Base-by-base conservation (phyloP, 1,139 yeast genomes). In the Scheffersomyces illinoinensis region DNA sequence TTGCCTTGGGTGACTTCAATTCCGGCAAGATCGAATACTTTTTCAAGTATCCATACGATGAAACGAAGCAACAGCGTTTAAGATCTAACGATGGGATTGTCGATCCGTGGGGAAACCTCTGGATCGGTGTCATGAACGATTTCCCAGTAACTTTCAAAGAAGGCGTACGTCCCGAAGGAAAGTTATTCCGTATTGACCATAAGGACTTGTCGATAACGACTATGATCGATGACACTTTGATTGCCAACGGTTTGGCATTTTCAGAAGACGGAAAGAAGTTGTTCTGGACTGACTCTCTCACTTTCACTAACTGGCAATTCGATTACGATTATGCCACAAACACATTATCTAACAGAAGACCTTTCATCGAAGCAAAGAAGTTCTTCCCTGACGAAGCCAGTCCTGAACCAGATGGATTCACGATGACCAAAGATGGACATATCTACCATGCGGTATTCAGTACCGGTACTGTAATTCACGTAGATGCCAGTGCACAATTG, bases 211-310 rank as follows among this genome's bases (percentile, higher is more conserved):
- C 71, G 23, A 65, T 76, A 24, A 71, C 73, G 46, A 64, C 72
- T 43, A 74, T 81, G 79, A 62, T 73, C 12, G 69, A 69, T 65
- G 69, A 76, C 26, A 73, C 82, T 49, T 71, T 71, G 50, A 88
- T 90, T 59, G 84, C 95, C 21, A 93, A 93, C 69, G 97, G 97
- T n/a, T 79, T 93, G 64, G 90, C 89, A 46, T 93, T 92, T 83
- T 76, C 81, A 52, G 72, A 73, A 52, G 85, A 82, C 57, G 78
- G 81, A 12, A 80, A 77, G 50, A 74, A 75, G 54, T 78, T 91
- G 68, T 89, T 82, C 68, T 87, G 92, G 84, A 90, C 95, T 3
- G 96, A 91, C 66, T 88, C 96, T 2, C 72, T 83, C 53, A 83
- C 84, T 8, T 80, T 76, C 62, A 83, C 81, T 2, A 82, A 92